A percentile compares a stretch with the other conserved stretches of the same genome.
phyloP scores from a whole-genome alignment of 345 rosid species.

The Mallotus nudiflorus region DNA sequence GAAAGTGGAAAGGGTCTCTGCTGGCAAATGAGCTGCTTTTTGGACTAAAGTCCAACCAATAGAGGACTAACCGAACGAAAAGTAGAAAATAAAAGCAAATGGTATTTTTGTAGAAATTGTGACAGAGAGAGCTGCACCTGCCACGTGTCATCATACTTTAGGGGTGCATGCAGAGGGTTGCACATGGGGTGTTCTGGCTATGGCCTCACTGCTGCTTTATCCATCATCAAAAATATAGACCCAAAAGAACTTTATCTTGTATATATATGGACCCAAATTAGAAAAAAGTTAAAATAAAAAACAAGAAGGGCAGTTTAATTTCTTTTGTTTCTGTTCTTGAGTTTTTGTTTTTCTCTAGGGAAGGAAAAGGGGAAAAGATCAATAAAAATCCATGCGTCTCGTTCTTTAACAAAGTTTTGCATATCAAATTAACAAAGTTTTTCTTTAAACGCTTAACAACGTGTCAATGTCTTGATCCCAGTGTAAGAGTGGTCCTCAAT shows the following conservation, averaged over 20 bases:
- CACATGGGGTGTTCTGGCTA: constrained; percentile 27
- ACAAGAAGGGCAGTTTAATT: neutral
- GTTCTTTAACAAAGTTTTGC: neutral
- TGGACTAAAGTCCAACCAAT: constrained; percentile 29
- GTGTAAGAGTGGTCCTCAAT: constrained; percentile 7
- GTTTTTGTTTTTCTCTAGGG: neutral
- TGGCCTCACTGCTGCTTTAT: neutral
- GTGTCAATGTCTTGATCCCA: neutral
- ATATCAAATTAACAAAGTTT: neutral
- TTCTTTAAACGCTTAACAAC: neutral
- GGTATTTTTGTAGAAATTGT: neutral
- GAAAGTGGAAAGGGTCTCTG: neutral
- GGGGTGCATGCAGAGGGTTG: constrained; percentile 5
- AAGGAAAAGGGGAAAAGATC: neutral
- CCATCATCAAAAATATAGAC: neutral
- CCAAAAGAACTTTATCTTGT: too few species aligned
- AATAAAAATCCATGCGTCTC: neutral
- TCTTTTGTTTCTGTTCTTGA: neutral
- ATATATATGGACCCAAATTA: neutral
- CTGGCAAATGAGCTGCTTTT: constrained; percentile 22
- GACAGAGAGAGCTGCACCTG: neutral
- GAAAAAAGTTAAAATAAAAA: neutral
- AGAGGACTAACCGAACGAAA: neutral
- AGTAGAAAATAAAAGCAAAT: neutral
- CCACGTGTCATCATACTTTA: constrained; percentile 21